These are phyloP conservation scores for Omphalea diandra DNA, from an alignment of 441 rosid species.

Conservation along the genomic window DNA sequence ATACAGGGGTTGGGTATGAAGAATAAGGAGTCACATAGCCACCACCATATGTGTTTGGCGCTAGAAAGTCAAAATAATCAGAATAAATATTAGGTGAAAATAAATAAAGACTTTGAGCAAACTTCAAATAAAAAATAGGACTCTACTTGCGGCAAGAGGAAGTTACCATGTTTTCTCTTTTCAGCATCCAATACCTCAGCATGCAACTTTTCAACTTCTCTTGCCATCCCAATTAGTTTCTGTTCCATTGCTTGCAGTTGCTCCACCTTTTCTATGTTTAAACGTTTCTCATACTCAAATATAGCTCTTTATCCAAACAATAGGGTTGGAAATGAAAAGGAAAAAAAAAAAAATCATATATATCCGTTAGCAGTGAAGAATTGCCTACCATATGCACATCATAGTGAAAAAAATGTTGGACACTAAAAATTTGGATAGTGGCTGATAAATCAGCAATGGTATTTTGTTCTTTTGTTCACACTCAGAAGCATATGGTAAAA, in stretches of 20 bases:
- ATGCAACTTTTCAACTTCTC: slow-evolving; percentile 59
- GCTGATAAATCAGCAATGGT: too few relatives aligned
- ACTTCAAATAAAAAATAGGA: neutral
- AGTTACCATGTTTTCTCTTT: slow-evolving; percentile 41
- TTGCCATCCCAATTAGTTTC: slow-evolving; percentile 56
- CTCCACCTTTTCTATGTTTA: slow-evolving; percentile 57
- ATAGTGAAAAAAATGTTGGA: neutral
- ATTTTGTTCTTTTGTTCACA: too few relatives aligned
- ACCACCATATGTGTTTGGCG: slow-evolving; percentile 28
- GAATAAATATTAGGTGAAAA: slow-evolving; percentile 5
- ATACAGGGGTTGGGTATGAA: slow-evolving; percentile 24
- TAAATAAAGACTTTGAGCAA: neutral
- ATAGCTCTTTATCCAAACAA: slow-evolving; percentile 38
- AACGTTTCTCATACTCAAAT: slow-evolving; percentile 64
- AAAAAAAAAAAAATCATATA: neutral
- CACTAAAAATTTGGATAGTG: too few relatives aligned
- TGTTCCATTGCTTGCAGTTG: slow-evolving; percentile 65
- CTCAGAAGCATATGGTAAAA: too few relatives aligned
- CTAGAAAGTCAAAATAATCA: slow-evolving; percentile 17
- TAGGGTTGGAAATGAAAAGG: slow-evolving; percentile 9
- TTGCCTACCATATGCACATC: neutral
- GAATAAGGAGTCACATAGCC: slow-evolving; percentile 30
- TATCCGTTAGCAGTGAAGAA: neutral
- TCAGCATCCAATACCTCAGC: slow-evolving; percentile 47
- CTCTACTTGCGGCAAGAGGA: slow-evolving; percentile 1